These are phyloP conservation scores for Boletales sp. DNA, from an alignment of 768 basidiomycete species.

Conservation along the genomic window DNA sequence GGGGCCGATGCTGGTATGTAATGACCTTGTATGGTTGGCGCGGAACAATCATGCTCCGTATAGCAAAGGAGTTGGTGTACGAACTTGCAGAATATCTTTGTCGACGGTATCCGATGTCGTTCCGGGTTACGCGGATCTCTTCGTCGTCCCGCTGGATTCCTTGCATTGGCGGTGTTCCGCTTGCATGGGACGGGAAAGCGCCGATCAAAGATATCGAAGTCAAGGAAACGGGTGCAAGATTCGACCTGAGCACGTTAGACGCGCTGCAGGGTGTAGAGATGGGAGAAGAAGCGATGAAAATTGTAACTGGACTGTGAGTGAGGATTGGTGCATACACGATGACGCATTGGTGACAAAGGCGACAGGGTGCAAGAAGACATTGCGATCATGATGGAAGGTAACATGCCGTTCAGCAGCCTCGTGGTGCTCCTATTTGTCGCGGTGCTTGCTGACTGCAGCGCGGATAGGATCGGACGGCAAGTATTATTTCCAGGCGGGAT, in stretches of 20 bases:
- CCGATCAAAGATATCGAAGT: conserved; percentile 53
- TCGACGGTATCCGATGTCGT: conserved; percentile 57
- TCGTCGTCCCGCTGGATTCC: conserved; percentile 8
- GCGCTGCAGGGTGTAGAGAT: conserved; percentile 18
- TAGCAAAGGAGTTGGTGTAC: conserved; percentile 65
- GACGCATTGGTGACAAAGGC: conserved; percentile 5
- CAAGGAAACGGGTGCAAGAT: conserved; percentile 44
- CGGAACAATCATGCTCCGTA: not conserved
- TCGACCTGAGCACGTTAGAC: conserved; percentile 41
- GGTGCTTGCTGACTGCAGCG: conserved; percentile 16
- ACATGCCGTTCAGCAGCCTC: conserved; percentile 6
- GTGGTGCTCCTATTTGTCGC: conserved; percentile 10
- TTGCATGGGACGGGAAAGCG: conserved; percentile 41
- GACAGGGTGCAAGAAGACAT: conserved; percentile 54
- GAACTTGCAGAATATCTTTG: conserved; percentile 67
- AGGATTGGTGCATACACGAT: not conserved
- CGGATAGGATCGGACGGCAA: conserved; percentile 57
- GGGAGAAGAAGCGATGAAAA: conserved; percentile 53
- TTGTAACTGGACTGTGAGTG: conserved; percentile 60
- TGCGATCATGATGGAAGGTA: conserved; percentile 60
- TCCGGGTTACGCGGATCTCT: conserved; percentile 41
- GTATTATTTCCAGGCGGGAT: conserved; percentile 75
- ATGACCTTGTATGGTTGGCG: not conserved
- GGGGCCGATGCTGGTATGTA: conserved; percentile 28
- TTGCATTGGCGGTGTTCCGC: conserved; percentile 21